Evolutionary conservation across 1,139 yeast genomes (phyloP).

Genomic region (Hyphopichia burtonii): DNA sequence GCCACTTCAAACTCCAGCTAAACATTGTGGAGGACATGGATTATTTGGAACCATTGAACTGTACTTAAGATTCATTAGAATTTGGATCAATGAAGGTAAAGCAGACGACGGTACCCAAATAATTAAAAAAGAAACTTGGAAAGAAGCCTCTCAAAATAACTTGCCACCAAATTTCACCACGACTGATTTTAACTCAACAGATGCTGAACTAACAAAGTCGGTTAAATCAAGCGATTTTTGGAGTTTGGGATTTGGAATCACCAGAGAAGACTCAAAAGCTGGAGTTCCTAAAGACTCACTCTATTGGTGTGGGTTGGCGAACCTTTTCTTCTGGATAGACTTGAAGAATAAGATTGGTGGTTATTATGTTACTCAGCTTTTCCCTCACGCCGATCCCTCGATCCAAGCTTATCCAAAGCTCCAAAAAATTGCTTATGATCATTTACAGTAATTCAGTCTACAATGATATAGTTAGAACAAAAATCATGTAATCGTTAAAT

Average conservation of each 20-base stretch:
- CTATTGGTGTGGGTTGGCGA: constrained; percentile 34
- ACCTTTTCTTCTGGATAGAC: constrained; percentile 35
- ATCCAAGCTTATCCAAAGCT: constrained; percentile 14
- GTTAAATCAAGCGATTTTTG: constrained; percentile 5
- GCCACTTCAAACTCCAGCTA: constrained; percentile 16
- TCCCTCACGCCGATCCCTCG: constrained; percentile 25
- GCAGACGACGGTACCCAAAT: constrained; percentile 27
- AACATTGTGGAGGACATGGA: constrained; percentile 39
- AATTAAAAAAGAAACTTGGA: constrained; percentile 22
- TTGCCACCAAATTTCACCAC: constrained; percentile 10
- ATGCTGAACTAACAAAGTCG: background rate
- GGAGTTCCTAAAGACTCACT: constrained; percentile 29
- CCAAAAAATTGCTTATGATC: constrained; percentile 18
- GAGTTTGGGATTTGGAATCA: constrained; percentile 9
- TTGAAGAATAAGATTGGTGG: constrained; percentile 29
- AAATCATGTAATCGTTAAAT: background rate
- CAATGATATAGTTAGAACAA: background rate
- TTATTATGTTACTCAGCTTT: constrained; percentile 23
- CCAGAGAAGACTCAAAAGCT: constrained; percentile 16
- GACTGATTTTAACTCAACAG: background rate
- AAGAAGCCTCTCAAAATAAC: constrained; percentile 18
- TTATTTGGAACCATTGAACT: constrained; percentile 29
- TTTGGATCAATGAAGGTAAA: constrained; percentile 31
- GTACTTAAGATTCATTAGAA: constrained; percentile 28
- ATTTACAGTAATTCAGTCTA: background rate